Evolutionary conservation across 1,139 yeast genomes (phyloP), one percentile per base, ranked within the genome.

Genomic region (Candida neerlandica): DNA sequence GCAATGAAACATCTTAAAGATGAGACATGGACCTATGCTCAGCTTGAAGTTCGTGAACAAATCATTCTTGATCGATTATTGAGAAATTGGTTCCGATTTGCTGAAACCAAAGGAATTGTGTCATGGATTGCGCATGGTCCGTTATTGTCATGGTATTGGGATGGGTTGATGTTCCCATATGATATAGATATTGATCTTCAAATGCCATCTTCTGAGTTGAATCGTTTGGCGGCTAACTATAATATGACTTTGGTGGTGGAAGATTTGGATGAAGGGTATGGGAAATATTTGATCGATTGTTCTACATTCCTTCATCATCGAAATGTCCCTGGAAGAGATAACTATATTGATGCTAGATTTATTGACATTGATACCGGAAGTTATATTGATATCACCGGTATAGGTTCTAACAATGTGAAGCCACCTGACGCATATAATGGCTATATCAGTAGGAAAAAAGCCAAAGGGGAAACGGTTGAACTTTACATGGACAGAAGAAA

Each of bases 101-200:
- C 72, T 6, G 68, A 66, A 54, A 71, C 65, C 51, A 68, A 67
- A 50, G 73, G 73, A 12, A 65, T 67, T 37, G 64, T 69, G 4
- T 66, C 78, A n/a, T 77, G 81, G 73, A 66, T 78, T 32, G 81
- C 82, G 2, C 84, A 79, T 59, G 84, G 84, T 5, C 73, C 82
- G 0, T 63, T 79, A 42, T 63, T 79, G 44, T 64, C 75, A 6
- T 70, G 75, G 74, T 67, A 67, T 48, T 69, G 74, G 73, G 66
- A 70, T 55, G 75, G 75, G 3, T 55, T 69, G 45, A 61, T 64
- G 63, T 69, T 70, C 54, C 75, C 75, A 5, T 70, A 66, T 58
- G 75, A 70, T 58, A 61, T 63, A 33, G 75, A 70, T 52, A 64
- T 66, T 45, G 75, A 70, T 55, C 66, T 70, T 30, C 75, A 70